Conservation (phyloP, 2,329 filamentous ascomycete species). For the Cordyceps militaris region DNA sequence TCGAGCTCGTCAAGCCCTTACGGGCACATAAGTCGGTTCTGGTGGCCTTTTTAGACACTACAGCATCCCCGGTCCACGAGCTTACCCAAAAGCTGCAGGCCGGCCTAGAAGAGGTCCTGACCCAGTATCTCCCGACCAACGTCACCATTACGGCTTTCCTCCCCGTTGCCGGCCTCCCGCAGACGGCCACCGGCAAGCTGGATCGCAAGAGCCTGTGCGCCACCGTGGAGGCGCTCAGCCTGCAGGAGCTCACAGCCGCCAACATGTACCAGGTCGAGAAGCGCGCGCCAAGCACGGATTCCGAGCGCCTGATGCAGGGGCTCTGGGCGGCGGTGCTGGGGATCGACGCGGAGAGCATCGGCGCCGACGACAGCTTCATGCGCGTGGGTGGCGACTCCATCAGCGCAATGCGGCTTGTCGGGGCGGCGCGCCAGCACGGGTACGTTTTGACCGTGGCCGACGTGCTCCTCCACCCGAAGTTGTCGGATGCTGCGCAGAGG, state of each 20-base stretch:
- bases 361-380: conserved; percentile 25
- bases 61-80: not conserved
- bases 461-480: conserved; percentile 22
- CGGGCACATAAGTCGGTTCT: not conserved
- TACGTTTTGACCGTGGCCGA: conserved; percentile 20
- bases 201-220: conserved; percentile 13
- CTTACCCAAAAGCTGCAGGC: not conserved
- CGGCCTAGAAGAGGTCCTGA: conserved; percentile 22
- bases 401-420: conserved; percentile 30
- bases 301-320: not conserved
- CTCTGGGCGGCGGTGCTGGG: conserved; percentile 32
- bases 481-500: conserved; percentile 36
- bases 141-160: conserved; percentile 17
- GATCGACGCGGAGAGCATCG: conserved; percentile 23
- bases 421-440: conserved; percentile 21
- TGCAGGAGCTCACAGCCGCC: not conserved
- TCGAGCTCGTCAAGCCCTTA: not conserved
- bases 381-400: conserved; percentile 33
- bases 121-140: conserved; percentile 10
- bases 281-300: not conserved
- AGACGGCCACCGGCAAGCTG: conserved; percentile 15
- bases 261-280: not conserved
- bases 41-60: not conserved
- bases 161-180: conserved; percentile 15
- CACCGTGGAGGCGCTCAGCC: not conserved